These are phyloP conservation scores for Lentinula guzmanii DNA, from an alignment of 768 basidiomycete species.

Conservation along the genomic window DNA sequence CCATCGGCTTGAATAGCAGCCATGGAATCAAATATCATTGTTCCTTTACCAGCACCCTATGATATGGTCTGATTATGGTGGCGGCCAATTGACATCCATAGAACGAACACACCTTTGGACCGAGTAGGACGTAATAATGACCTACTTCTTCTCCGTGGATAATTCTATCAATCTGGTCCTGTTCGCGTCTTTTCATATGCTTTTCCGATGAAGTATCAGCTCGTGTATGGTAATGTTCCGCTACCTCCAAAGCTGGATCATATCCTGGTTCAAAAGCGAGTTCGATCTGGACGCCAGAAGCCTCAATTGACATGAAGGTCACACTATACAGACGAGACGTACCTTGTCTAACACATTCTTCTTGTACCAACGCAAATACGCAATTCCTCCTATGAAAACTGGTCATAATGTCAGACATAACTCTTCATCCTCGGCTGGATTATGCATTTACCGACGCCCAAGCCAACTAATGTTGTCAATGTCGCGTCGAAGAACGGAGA, in stretches of 20 bases:
- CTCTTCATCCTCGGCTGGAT: not conserved
- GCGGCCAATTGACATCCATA: not conserved
- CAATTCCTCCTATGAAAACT: constrained; percentile 70
- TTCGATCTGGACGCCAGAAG: constrained; percentile 50
- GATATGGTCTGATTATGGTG: constrained; percentile 4
- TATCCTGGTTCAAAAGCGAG: constrained; percentile 74
- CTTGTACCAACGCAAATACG: constrained; percentile 79
- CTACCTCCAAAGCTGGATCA: constrained; percentile 76
- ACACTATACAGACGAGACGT: constrained; percentile 1
- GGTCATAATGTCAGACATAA: not conserved
- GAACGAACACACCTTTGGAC: constrained; percentile 52
- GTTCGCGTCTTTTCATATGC: constrained; percentile 67
- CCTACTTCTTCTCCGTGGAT: constrained; percentile 66
- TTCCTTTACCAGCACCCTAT: constrained; percentile 77
- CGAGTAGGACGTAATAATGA: constrained; percentile 72
- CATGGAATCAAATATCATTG: constrained; percentile 84
- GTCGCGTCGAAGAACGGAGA: constrained; percentile 48
- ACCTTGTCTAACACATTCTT: constrained; percentile 77
- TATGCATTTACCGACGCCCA: constrained; percentile 45
- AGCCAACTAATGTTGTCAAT: constrained; percentile 54
- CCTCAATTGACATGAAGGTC: not conserved
- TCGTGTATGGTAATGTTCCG: constrained; percentile 36
- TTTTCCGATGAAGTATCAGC: constrained; percentile 25
- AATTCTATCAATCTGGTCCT: constrained; percentile 71
- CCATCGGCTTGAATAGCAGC: constrained; percentile 62